Conservation (phyloP, 176 grass and related monocot genomes). For the Olyra latifolia region DNA sequence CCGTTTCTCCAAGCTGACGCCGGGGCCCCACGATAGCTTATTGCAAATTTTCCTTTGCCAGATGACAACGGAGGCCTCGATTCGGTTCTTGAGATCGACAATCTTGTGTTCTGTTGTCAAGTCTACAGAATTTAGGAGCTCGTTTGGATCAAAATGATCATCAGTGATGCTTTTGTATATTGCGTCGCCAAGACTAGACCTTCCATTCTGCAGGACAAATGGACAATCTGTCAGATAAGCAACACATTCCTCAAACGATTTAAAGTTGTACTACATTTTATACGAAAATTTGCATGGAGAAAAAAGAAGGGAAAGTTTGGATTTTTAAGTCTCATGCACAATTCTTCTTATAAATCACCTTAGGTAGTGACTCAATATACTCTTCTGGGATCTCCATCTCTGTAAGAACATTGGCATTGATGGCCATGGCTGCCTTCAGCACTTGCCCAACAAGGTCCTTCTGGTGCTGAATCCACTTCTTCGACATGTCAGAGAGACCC, state of each 20-base stretch:
- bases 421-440: conserved; percentile 81
- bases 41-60: conserved; percentile 69
- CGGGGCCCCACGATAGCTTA: conserved; percentile 51
- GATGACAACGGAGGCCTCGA: conserved; percentile 80
- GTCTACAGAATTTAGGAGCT: conserved; percentile 59
- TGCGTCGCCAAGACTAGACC: conserved; percentile 61
- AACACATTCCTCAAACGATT: background rate
- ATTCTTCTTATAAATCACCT: conserved; percentile 38
- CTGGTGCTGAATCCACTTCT: conserved; percentile 62
- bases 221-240: background rate
- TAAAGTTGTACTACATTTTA: background rate
- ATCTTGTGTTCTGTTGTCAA: conserved; percentile 74
- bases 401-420: conserved; percentile 62
- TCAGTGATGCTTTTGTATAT: conserved; percentile 69
- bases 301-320: background rate
- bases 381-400: conserved; percentile 79
- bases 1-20: conserved; percentile 69
- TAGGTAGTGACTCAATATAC: conserved; percentile 69
- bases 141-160: conserved; percentile 62
- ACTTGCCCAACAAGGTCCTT: conserved; percentile 79
- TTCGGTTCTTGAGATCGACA: conserved; percentile 74
- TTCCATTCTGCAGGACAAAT: conserved; percentile 61
- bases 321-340: background rate
- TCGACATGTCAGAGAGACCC: conserved; percentile 57
- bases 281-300: background rate